These are phyloP conservation scores for Plasmopara viticola DNA, from an alignment of 352 stramenopile species.

Conservation along the genomic window DNA sequence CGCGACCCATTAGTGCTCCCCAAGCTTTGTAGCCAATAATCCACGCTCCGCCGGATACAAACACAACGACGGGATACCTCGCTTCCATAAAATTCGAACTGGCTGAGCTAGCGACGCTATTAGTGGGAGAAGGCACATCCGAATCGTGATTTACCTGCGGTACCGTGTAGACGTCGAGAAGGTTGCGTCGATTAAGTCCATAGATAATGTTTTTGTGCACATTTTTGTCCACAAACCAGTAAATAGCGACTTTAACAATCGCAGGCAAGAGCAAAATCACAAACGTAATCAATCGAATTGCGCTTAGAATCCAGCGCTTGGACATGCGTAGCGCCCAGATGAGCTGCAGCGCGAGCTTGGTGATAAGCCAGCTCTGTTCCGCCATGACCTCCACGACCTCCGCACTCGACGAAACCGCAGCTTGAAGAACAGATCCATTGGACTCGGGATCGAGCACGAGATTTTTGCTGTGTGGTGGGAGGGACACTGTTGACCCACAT, in stretches of 20 bases:
- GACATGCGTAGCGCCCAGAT: conserved; percentile 67
- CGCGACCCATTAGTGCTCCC: conserved; percentile 79
- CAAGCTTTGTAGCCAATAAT: conserved; percentile 93
- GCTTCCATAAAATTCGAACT: conserved; percentile 20
- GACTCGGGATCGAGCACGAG: conserved; percentile 38
- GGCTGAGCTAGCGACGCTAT: conserved; percentile 9
- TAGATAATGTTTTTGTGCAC: conserved; percentile 82
- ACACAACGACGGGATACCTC: conserved; percentile 80
- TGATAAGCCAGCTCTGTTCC: conserved; percentile 69
- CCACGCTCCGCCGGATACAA: conserved; percentile 87
- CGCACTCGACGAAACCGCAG: conserved; percentile 31
- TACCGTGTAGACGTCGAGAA: conserved; percentile 83
- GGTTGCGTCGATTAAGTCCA: conserved; percentile 61
- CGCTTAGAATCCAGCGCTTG: conserved; percentile 61
- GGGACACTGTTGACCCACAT: conserved; percentile 10
- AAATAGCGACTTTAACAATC: conserved; percentile 48
- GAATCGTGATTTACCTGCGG: neutral
- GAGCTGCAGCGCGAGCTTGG: conserved; percentile 58
- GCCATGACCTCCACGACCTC: conserved; percentile 56
- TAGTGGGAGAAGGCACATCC: no score
- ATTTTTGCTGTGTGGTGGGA: conserved; percentile 40
- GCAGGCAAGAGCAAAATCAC: conserved; percentile 47
- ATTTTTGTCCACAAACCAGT: conserved; percentile 47
- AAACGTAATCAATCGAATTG: conserved; percentile 58
- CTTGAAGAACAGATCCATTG: conserved; percentile 40